Evolutionary conservation across 176 grass and related monocot genomes (phyloP).

Genomic region (Oryza brachyantha): DNA sequence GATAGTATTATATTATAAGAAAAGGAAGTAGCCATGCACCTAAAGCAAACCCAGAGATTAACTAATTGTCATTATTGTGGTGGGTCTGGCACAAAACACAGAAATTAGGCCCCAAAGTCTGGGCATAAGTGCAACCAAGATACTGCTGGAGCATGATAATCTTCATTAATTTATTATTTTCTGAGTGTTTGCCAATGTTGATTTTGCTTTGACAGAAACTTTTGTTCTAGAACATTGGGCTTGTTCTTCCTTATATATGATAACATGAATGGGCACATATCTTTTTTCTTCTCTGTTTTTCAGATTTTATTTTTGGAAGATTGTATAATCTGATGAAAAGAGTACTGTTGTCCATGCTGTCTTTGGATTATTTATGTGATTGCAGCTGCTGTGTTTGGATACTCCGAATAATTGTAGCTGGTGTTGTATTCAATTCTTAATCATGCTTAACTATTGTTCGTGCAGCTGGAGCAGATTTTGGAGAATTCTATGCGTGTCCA

Average conservation of each 20-base stretch:
- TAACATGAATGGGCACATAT: neutral
- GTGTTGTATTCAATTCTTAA: conserved; percentile 26
- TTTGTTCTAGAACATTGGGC: conserved; percentile 41
- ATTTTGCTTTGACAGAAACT: conserved; percentile 32
- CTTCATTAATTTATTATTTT: neutral
- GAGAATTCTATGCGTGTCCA: conserved; percentile 26
- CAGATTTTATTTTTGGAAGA: neutral
- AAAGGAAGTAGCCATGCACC: conserved; percentile 21
- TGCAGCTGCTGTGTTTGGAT: conserved; percentile 30
- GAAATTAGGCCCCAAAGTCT: conserved; percentile 36
- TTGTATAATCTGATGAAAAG: conserved; percentile 11
- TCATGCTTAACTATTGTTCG: conserved; percentile 21
- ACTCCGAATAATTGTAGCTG: conserved; percentile 28
- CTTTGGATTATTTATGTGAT: conserved; percentile 18
- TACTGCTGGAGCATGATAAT: neutral
- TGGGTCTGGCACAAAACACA: conserved; percentile 41
- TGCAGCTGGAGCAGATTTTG: conserved; percentile 37
- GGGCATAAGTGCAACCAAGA: conserved; percentile 16
- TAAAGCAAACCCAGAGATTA: conserved; percentile 27
- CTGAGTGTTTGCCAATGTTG: conserved; percentile 23
- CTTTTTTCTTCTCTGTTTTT: neutral
- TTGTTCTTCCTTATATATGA: neutral
- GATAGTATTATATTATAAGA: neutral
- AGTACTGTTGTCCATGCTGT: conserved; percentile 23
- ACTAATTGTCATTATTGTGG: conserved; percentile 27